Percentiles rank a stretch among this genome's conserved stretches.
Evolutionary conservation across 129 eudicot species (phyloP).

Genomic region (Centella asiatica): DNA sequence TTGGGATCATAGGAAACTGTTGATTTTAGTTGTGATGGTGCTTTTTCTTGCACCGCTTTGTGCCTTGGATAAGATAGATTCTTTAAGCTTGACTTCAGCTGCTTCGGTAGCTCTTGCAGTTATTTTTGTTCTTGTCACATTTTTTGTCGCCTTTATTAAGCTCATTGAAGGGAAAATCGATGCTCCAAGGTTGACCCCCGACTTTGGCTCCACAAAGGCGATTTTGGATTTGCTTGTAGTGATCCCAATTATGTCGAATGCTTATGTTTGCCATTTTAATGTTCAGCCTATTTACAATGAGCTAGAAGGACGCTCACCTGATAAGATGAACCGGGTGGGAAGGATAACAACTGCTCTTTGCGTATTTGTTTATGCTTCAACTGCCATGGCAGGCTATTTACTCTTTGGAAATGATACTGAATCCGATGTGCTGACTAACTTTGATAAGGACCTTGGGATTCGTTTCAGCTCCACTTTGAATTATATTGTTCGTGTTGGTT

Average conservation of each 20-base stretch:
- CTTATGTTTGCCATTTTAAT: slow-evolving; percentile 91
- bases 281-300: slow-evolving; percentile 96
- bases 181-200: slow-evolving; percentile 69
- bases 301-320: slow-evolving; percentile 70
- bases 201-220: slow-evolving; percentile 66
- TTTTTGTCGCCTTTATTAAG: slow-evolving; percentile 53
- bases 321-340: slow-evolving; percentile 72
- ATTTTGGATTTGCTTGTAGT: slow-evolving; percentile 86
- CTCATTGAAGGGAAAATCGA: slow-evolving; percentile 62
- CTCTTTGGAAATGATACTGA: slow-evolving; percentile 90
- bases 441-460: slow-evolving; percentile 81
- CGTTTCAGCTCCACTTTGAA: slow-evolving; percentile 67
- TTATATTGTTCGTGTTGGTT: slow-evolving; percentile 83
- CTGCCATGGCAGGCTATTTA: slow-evolving; percentile 76
- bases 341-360: slow-evolving; percentile 60
- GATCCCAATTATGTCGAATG: slow-evolving; percentile 90
- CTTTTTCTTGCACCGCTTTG: slow-evolving; percentile 73
- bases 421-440: slow-evolving; percentile 79
- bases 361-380: slow-evolving; percentile 62
- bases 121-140: slow-evolving; percentile 63
- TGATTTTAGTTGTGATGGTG: slow-evolving; percentile 55
- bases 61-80: slow-evolving; percentile 70
- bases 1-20: slow-evolving; percentile 88
- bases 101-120: slow-evolving; percentile 94
- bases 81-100: slow-evolving; percentile 76